A percentile compares a stretch with the other conserved stretches of the same genome.
These are phyloP conservation scores for Clitoria ternatea DNA, from an alignment of 306 rosid species.

Conservation along the genomic window DNA sequence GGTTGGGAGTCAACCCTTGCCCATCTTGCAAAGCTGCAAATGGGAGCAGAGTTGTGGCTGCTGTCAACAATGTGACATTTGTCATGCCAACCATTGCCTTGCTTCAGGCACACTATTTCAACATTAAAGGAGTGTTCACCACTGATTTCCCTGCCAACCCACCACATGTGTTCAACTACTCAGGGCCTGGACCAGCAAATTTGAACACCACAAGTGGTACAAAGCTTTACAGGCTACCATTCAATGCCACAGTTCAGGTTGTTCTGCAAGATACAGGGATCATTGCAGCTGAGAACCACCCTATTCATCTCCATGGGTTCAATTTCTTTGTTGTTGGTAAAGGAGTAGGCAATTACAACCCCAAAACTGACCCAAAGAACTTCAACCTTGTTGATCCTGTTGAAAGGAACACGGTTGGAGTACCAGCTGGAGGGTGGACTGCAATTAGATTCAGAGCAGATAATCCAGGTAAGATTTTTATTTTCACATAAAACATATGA, in stretches of 20 bases:
- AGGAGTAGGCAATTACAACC: conserved; percentile 68
- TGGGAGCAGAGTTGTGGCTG: conserved; percentile 73
- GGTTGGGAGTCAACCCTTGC: conserved; percentile 68
- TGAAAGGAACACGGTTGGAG: conserved; percentile 79
- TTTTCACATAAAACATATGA: not conserved
- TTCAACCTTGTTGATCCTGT: conserved; percentile 78
- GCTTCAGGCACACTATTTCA: conserved; percentile 76
- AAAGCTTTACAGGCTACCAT: conserved; percentile 52
- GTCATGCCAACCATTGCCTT: conserved; percentile 78
- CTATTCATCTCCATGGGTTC: conserved; percentile 80
- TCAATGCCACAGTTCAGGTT: conserved; percentile 63
- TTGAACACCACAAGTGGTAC: conserved; percentile 56
- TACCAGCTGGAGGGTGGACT: conserved; percentile 88
- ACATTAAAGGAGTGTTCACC: conserved; percentile 60
- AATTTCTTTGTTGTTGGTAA: conserved; percentile 74
- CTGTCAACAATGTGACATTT: conserved; percentile 72
- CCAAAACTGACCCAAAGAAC: conserved; percentile 43
- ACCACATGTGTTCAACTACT: conserved; percentile 49
- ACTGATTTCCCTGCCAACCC: conserved; percentile 78
- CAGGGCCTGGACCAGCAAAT: conserved; percentile 49
- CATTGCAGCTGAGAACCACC: conserved; percentile 72
- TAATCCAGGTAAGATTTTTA: conserved; percentile 64
- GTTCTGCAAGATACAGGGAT: conserved; percentile 81
- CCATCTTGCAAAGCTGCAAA: conserved; percentile 63
- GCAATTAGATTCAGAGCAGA: conserved; percentile 89